Evolutionary conservation across 176 grass and related monocot genomes (phyloP).

Genomic region (Oryza meyeriana): DNA sequence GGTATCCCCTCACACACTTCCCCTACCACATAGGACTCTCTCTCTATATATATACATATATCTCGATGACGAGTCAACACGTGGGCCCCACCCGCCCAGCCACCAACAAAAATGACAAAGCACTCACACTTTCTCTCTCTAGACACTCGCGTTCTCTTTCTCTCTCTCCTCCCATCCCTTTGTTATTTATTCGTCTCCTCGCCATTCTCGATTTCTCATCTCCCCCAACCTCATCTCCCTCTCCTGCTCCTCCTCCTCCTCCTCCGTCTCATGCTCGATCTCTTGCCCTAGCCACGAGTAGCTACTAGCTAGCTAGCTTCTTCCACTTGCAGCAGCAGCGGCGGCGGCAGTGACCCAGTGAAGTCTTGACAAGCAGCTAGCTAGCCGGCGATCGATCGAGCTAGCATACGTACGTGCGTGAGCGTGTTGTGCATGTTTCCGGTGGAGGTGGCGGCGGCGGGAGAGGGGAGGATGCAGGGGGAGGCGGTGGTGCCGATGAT

Average conservation of each 20-base stretch:
- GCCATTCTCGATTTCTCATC: neutral
- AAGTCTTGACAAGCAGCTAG: too few relatives aligned
- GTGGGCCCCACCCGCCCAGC: conserved; percentile 27
- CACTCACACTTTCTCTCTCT: neutral
- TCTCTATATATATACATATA: neutral
- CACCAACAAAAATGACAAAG: neutral
- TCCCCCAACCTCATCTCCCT: conserved; percentile 17
- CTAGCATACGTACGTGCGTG: too few relatives aligned
- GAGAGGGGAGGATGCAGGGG: conserved; percentile 16
- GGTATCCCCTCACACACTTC: neutral
- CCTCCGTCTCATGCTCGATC: neutral
- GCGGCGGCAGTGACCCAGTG: too few relatives aligned
- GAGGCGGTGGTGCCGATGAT: conserved; percentile 28
- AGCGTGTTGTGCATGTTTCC: conserved; percentile 27
- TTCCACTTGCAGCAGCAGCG: neutral
- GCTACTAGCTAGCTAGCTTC: neutral
- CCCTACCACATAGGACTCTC: conserved; percentile 31
- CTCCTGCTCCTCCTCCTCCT: neutral
- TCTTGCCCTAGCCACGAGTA: neutral
- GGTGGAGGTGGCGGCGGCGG: conserved; percentile 26
- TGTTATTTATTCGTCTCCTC: conserved; percentile 36
- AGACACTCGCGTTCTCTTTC: conserved; percentile 11
- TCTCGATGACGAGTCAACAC: conserved; percentile 40
- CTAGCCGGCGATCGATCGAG: neutral
- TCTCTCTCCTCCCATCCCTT: neutral